Base-by-base conservation (phyloP, 1,139 yeast species). In the Yamadazyma conglobata region DNA sequence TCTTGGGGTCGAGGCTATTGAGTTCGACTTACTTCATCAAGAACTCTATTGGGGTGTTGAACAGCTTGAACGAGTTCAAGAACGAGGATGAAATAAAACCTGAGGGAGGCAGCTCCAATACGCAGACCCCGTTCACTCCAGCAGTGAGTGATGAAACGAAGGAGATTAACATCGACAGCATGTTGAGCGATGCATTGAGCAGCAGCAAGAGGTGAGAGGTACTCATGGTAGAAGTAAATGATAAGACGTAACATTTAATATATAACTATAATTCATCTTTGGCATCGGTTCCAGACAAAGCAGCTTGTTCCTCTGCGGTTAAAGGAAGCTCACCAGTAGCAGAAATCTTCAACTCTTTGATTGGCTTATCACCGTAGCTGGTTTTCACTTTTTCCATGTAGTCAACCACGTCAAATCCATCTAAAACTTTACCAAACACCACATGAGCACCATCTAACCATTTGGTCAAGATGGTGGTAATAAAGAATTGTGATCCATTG, bases 341-440 rank as follows among this genome's bases (percentile, higher is more conserved):
- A 19, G 57, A 58, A 38, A 78, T 74, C 46, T 56, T 71, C 36
- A 80, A 62, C 16, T 66, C 72, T 46, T 64, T 61, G 27, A 57
- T 51, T 20, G 88, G 87, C 44, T 59, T 69, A 53, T 75, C 77
- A 22, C 67, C 63, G 31, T 58, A 49, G 36, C 58, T 52, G 22
- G 79, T 76, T 46, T 70, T 60, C 38, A 71, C 77, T 31, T 58
- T 61, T 47, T 77, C 84, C 46, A 75, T 70, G 48, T 65, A 58
- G 36, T 69, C 64, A 24, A 77, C 77, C 10, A 79, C 73, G 24
- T 79, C 83, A 50, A 72, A 61, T 14, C 91, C 91, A 30, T 79
- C 84, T 8, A 77, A 38, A 32, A 83, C 81, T 57, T 82, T 84
- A 35, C 93, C 93, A 48, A 83, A 83, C n/a, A 82, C 91, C 44